Evolutionary conservation across 345 rosid genomes (phyloP), one percentile per base, ranked within the genome.

Genomic region (Draba incana): DNA sequence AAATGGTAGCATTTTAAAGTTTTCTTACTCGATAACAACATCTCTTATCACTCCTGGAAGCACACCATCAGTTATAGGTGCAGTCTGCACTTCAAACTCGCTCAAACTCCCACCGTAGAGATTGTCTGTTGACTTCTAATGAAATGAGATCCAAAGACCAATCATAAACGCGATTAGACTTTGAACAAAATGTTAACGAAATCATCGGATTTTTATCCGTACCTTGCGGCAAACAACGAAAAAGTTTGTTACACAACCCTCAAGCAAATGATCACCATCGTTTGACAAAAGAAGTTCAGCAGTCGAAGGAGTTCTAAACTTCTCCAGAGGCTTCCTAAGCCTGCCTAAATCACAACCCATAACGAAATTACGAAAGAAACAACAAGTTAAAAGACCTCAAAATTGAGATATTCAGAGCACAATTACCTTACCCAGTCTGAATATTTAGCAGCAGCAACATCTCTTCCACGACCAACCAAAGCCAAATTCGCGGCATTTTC

Each of bases 31-130:
- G 6, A 87, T 84, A 69, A 91, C 85, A n/a, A 91, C 70, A 66
- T 86, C 87, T 74, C 97, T 84, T 47, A 91, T 86, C 59, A 87
- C 77, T 69, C 97, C 97, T 3, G 91, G 96, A 77, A 94, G 99
- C 61, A 83, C 88, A 25, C 99, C 92, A 63, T 80, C 96, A 20
- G 75, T 42, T 54, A 88, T 54, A 46, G 96, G 96, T 53, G 99
- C 95, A 28, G 95, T 87, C 79, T 84, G 92, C 25, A 91, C 91
- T 80, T 90, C 91, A 45, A 78, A 81, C 65, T 68, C 70, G 11
- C 70, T 27, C 39, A 68, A 68, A 68, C 41, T 75, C 74, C 52
- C 78, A 0, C 78, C 31, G 31, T 60, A 61, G 25, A 68, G 54
- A 60, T 33, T 53, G 12, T 39, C 52, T 9, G 65, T 48, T 45